Evolutionary conservation across 2,329 filamentous ascomycete species (phyloP).

Genomic region (Dothidotthia symphoricarpi): DNA sequence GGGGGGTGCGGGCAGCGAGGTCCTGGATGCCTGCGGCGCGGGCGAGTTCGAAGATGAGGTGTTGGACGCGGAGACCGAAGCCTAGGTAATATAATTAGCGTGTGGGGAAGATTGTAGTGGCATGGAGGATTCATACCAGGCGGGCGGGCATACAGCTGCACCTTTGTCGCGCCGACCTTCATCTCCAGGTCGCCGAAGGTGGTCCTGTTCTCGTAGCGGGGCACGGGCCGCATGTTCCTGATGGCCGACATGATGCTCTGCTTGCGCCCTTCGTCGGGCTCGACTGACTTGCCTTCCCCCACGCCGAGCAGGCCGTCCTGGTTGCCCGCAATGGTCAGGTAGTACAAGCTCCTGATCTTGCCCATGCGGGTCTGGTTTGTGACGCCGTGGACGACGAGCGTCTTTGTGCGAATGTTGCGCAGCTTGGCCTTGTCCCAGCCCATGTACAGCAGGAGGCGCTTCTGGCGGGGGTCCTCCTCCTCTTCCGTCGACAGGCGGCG

Average conservation of each 20-base stretch:
- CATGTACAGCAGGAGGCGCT: slow-evolving; percentile 57
- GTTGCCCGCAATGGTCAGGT: slow-evolving; percentile 82
- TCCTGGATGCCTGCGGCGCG: slow-evolving; percentile 83
- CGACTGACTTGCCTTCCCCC: slow-evolving; percentile 84
- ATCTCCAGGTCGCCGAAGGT: slow-evolving; percentile 80
- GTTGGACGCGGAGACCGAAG: slow-evolving; percentile 88
- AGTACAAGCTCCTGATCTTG: slow-evolving; percentile 77
- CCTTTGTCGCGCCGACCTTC: slow-evolving; percentile 85
- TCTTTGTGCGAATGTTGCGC: slow-evolving; percentile 62
- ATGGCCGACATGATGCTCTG: slow-evolving; percentile 82
- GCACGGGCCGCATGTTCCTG: slow-evolving; percentile 88
- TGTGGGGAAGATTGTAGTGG: neutral
- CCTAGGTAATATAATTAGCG: slow-evolving; percentile 53
- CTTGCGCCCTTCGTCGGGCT: slow-evolving; percentile 62
- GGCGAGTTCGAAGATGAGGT: slow-evolving; percentile 92
- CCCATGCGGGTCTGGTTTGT: slow-evolving; percentile 94
- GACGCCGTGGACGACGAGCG: slow-evolving; percentile 71
- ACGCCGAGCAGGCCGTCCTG: slow-evolving; percentile 80
- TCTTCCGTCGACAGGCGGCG: slow-evolving; percentile 36
- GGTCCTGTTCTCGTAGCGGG: slow-evolving; percentile 86
- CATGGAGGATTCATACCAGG: slow-evolving; percentile 65
- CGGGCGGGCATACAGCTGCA: slow-evolving; percentile 77
- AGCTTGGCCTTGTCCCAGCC: slow-evolving; percentile 54
- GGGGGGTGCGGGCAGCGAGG: slow-evolving; percentile 76
- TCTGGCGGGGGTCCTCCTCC: slow-evolving; percentile 48